phyloP scores from a whole-genome alignment of 208 protist genomes.

The Spongospora subterranea region DNA sequence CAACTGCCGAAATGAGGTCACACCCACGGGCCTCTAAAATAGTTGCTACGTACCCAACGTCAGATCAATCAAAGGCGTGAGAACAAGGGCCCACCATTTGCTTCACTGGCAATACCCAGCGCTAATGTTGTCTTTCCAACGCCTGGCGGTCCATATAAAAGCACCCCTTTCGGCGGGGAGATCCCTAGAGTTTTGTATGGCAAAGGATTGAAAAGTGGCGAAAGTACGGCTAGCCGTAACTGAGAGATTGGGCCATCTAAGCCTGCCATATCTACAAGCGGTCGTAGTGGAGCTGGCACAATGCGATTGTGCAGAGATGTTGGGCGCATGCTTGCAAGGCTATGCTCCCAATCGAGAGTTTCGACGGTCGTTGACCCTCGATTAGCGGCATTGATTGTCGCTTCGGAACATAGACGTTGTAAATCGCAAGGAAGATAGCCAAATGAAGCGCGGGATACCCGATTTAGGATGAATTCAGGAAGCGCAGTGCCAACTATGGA shows the following conservation, averaged over 20 bases:
- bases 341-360: not conserved
- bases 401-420: not conserved
- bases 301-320: not conserved
- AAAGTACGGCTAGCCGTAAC: not conserved
- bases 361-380: not conserved
- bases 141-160: slow-evolving; percentile 94
- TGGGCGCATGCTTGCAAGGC: not conserved
- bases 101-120: slow-evolving; percentile 98
- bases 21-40: slow-evolving; percentile 99
- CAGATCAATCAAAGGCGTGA: not conserved
- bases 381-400: not conserved
- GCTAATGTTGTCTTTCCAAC: slow-evolving; percentile 98
- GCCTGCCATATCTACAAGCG: not conserved
- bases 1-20: slow-evolving; percentile 99
- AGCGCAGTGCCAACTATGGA: not conserved
- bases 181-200: slow-evolving; percentile 85
- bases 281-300: not conserved
- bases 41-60: slow-evolving; percentile 82
- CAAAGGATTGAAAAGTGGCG: not conserved
- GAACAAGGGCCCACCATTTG: slow-evolving; percentile 75
- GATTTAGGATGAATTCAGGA: not conserved
- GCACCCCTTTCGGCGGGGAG: slow-evolving; percentile 89
- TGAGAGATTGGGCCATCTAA: not conserved
- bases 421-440: not conserved
- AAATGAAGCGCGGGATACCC: not conserved